Conservation (phyloP, 2,329 filamentous ascomycete species). For the Graphilbum ipis-grandicollis region DNA sequence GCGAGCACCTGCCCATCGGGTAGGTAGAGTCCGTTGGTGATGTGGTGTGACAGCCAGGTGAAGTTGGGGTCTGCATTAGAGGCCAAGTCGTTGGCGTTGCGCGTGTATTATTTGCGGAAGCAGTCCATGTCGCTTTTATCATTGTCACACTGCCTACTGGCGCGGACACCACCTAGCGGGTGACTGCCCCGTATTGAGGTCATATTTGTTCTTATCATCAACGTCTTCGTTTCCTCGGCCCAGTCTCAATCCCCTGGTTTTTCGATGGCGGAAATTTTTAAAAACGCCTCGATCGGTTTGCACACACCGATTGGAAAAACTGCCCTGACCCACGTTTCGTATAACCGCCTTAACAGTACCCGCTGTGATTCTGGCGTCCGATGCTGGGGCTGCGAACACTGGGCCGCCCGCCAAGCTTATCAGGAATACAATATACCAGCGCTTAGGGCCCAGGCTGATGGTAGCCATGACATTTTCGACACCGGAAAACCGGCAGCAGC, state of each 20-base stretch:
- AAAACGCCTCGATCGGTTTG: constrained; percentile 42
- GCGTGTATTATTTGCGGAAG: constrained; percentile 37
- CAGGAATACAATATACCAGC: constrained; percentile 12
- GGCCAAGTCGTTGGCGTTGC: constrained; percentile 21
- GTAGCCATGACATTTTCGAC: constrained; percentile 4
- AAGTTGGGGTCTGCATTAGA: constrained; percentile 21
- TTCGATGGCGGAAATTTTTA: constrained; percentile 34
- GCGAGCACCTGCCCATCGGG: constrained; percentile 34
- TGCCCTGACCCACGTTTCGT: constrained; percentile 43
- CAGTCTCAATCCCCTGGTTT: constrained; percentile 37
- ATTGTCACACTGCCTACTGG: constrained; percentile 39
- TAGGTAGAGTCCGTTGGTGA: constrained; percentile 41
- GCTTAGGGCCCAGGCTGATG: constrained; percentile 8
- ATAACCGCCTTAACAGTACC: constrained; percentile 28
- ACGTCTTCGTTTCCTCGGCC: too few species aligned
- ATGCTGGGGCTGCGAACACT: constrained; percentile 27
- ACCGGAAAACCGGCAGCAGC: constrained; percentile 4
- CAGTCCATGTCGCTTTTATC: constrained; percentile 38
- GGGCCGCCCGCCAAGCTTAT: constrained; percentile 29
- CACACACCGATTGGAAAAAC: constrained; percentile 41
- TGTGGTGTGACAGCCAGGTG: constrained; percentile 33
- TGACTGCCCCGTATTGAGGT: too few species aligned
- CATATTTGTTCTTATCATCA: too few species aligned
- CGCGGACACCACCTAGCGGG: too few species aligned
- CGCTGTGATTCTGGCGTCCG: constrained; percentile 24